Evolutionary conservation across 2,329 filamentous ascomycete genomes (phyloP).

Genomic region (Sporothrix sp.): DNA sequence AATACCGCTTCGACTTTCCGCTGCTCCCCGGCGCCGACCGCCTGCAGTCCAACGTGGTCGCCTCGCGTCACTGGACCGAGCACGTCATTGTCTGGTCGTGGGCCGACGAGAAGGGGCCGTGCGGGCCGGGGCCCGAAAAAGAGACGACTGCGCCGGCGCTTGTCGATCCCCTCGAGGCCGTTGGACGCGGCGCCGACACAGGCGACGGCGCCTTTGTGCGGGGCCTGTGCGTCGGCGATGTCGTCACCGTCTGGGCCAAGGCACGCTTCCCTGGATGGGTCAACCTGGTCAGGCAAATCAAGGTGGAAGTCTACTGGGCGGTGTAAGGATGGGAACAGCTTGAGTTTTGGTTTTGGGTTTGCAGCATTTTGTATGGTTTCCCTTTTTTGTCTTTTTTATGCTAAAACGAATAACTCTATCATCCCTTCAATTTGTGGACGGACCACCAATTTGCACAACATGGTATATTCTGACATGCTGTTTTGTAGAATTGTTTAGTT

Average conservation of each 20-base stretch:
- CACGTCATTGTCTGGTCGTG: conserved; percentile 46
- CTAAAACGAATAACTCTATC: no score
- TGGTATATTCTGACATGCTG: no score
- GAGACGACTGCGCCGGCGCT: no score
- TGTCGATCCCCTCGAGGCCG: no score
- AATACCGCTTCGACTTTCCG: conserved; percentile 28
- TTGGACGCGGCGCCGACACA: conserved; percentile 42
- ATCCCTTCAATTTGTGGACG: no score
- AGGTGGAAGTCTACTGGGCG: conserved; percentile 51
- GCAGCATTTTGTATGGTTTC: not conserved
- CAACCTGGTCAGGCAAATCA: conserved; percentile 40
- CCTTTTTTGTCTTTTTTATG: not conserved
- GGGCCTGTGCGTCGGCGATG: conserved; percentile 47
- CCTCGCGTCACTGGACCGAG: conserved; percentile 25
- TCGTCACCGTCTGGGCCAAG: conserved; percentile 52
- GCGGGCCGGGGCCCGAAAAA: no score
- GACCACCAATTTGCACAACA: no score
- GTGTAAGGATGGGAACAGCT: no score
- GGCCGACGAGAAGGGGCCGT: conserved; percentile 29
- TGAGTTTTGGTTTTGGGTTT: not conserved
- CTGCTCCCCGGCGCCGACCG: conserved; percentile 28
- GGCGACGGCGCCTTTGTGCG: conserved; percentile 47
- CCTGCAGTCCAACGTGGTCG: conserved; percentile 40
- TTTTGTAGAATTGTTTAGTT: no score
- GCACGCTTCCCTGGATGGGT: conserved; percentile 45